These are phyloP conservation scores for Tubosaeta sp. DNA, from an alignment of 768 basidiomycete genomes.

Conservation along the genomic window DNA sequence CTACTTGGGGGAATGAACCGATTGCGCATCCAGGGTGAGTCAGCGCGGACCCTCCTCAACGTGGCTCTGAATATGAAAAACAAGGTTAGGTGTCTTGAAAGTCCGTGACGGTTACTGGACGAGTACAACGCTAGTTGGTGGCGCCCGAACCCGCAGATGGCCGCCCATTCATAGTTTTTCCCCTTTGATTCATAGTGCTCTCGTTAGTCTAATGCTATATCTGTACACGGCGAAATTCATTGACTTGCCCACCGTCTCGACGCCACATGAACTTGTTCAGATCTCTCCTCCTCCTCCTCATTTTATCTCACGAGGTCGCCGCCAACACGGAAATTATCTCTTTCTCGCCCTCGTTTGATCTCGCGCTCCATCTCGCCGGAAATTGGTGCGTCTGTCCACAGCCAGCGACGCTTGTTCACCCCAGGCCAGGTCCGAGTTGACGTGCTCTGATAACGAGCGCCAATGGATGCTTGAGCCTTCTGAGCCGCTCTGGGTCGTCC, in stretches of 20 bases:
- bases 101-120: conserved; percentile 21
- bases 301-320: conserved; percentile 27
- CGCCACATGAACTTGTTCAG: not conserved
- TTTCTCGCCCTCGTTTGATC: conserved; percentile 34
- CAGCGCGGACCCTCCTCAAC: not conserved
- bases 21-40: conserved; percentile 15
- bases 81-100: conserved; percentile 18
- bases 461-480: conserved; percentile 25
- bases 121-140: conserved; percentile 14
- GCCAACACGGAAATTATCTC: conserved; percentile 69
- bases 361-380: conserved; percentile 18
- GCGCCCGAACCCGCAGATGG: conserved; percentile 15
- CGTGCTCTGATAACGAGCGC: conserved; percentile 30
- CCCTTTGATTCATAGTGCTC: conserved; percentile 10
- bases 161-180: conserved; percentile 18
- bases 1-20: conserved; percentile 22
- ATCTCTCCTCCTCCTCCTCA: conserved; percentile 12
- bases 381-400: conserved; percentile 24
- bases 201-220: no score
- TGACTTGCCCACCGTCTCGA: not conserved
- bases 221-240: not conserved
- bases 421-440: conserved; percentile 39
- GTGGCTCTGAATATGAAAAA: conserved; percentile 9
- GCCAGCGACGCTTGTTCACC: not conserved
- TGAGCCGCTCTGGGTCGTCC: conserved; percentile 45